A percentile compares a stretch with the other conserved stretches of the same genome.
Conservation (phyloP, 1,284 basidiomycete species). For the Austroboletus novae-zelandiae region DNA sequence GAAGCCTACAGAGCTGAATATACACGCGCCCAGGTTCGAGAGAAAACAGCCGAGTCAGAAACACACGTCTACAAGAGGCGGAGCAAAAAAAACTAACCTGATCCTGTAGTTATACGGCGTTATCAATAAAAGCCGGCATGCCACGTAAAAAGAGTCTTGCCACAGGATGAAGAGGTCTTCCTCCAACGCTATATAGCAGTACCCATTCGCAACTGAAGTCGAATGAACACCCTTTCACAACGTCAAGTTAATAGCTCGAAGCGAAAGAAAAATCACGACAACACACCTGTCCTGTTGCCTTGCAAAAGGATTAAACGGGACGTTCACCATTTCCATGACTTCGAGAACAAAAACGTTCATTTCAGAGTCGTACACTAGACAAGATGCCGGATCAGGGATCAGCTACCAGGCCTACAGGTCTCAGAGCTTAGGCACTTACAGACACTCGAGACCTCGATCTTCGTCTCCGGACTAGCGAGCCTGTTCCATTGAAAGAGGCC, state of each 20-base stretch:
- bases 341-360: constrained; percentile 26
- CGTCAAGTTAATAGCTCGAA: not conserved
- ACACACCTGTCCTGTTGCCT: constrained; percentile 18
- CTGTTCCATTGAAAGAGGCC: constrained; percentile 33
- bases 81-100: constrained; percentile 46
- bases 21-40: constrained; percentile 44
- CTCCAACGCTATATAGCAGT: constrained; percentile 14
- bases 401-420: not conserved
- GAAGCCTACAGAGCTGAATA: constrained; percentile 33
- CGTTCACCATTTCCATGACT: constrained; percentile 19
- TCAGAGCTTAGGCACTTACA: constrained; percentile 19
- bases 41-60: constrained; percentile 39
- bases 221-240: constrained; percentile 20
- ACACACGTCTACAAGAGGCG: constrained; percentile 43
- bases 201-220: constrained; percentile 14
- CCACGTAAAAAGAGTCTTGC: constrained; percentile 8
- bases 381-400: constrained; percentile 6
- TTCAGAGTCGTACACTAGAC: constrained; percentile 26
- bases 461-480: constrained; percentile 22
- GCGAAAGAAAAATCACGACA: not conserved
- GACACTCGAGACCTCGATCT: constrained; percentile 5
- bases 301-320: constrained; percentile 27
- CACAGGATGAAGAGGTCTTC: constrained; percentile 26
- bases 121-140: not conserved
- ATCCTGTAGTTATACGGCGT: constrained; percentile 40